Evolutionary conservation across 2,329 filamentous ascomycete genomes (phyloP), one percentile per base, ranked within the genome.

Genomic region (Stagonosporopsis chrysanthemi): DNA sequence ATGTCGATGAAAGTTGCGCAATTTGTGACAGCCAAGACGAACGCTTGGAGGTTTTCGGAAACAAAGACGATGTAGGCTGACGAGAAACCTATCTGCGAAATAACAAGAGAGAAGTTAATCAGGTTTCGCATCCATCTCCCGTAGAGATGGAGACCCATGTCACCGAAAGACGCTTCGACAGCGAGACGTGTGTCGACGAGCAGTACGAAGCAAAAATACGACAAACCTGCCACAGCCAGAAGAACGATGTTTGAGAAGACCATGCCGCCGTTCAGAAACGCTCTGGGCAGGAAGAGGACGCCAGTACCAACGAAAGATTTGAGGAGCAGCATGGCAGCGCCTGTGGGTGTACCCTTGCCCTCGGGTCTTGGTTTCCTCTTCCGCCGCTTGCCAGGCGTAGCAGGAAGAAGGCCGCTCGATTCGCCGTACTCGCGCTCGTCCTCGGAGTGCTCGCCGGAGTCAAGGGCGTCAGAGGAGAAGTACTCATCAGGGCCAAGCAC

Each of bases 261-360:
- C 93, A 99, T 98, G 56, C 95, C 95, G 51, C 95, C 95, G 70
- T 97, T 99, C 63, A 97, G 84, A 73, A 95, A 99, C 4, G 95
- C 94, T 44, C 92, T 88, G 0, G 94, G 94, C 31, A 98, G 81
- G 80, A 98, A 98, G 15, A 98, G 82, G 8, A 98, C 94, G 53
- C 94, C 94, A 0, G 95, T 99, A 19, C 96, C 95, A 44, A 99
- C 95, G 73, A 99, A 99, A 0, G 94, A 98, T 81, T 99, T 99
- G 64, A 99, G 86, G 39, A 99, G 82, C 51, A 99, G 83, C 66
- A 97, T 78, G 11, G 90, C 88, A 9, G 95, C 94, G 60, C 90
- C 91, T 62, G 87, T 88, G 3, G 90, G 88, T 46, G 86, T 90
- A 67, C 91, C 93, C 51, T 88, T 92, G 36, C 93, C 91, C 59